Conservation (phyloP, 805 yeast genomes). For the Yarrowia sp. region DNA sequence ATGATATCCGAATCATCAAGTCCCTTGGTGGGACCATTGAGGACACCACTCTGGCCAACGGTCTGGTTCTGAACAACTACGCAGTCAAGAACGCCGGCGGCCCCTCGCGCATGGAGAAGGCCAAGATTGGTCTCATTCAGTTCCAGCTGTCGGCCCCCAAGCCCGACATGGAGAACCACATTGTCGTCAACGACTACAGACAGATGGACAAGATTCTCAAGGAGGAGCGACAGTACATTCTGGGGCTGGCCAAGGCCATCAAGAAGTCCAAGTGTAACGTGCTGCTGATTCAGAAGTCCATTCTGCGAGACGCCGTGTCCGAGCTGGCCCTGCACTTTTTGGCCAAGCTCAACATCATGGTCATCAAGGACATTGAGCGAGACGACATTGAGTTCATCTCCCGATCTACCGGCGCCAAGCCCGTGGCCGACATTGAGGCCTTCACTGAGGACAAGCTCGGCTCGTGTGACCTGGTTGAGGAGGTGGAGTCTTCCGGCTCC, state of each 20-base stretch:
- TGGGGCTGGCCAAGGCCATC: constrained; percentile 92
- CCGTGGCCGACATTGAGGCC: constrained; percentile 91
- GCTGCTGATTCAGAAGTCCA: constrained; percentile 84
- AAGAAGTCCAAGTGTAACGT: constrained; percentile 97
- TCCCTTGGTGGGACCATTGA: constrained; percentile 98
- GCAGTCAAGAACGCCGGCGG: constrained; percentile 92
- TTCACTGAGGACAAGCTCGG: constrained; percentile 94
- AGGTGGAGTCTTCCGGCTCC: constrained; percentile 84
- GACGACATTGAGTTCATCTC: constrained; percentile 92
- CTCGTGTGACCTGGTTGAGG: constrained; percentile 87
- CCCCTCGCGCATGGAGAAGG: constrained; percentile 91
- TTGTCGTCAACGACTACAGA: constrained; percentile 95
- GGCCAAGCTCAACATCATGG: constrained; percentile 89
- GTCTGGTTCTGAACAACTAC: constrained; percentile 88
- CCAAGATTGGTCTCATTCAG: constrained; percentile 83
- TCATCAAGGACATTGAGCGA: constrained; percentile 90
- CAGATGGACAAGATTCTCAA: constrained; percentile 98
- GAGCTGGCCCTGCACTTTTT: constrained; percentile 92
- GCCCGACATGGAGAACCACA: constrained; percentile 96
- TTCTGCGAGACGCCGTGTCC: constrained; percentile 89
- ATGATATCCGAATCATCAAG: constrained; percentile 83
- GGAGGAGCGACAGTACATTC: constrained; percentile 93
- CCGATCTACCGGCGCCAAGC: constrained; percentile 86
- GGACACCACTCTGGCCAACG: constrained; percentile 83
- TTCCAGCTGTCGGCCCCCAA: constrained; percentile 95